Conservation (phyloP, 192 early-diverging fungal species). For the Coemansia sp. region DNA sequence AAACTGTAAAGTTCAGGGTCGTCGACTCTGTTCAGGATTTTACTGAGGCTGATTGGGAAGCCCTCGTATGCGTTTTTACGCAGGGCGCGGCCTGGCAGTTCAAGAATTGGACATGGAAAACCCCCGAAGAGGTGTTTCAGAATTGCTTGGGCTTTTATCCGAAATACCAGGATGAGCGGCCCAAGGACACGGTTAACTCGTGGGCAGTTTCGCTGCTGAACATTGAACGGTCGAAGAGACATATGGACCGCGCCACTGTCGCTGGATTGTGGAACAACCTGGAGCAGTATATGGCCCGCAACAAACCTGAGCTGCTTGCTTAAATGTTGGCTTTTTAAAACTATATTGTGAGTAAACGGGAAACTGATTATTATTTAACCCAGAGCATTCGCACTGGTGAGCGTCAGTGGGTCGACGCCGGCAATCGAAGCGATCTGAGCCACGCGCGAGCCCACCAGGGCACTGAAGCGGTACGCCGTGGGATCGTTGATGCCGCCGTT, state of each 20-base stretch:
- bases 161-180: slow-evolving; percentile 48
- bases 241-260: slow-evolving; percentile 48
- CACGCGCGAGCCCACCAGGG: slow-evolving; percentile 24
- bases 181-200: slow-evolving; percentile 26
- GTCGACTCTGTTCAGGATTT: slow-evolving; percentile 77
- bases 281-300: slow-evolving; percentile 38
- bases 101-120: slow-evolving; percentile 84
- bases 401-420: slow-evolving; percentile 13
- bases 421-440: slow-evolving; percentile 17
- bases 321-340: neutral
- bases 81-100: slow-evolving; percentile 94
- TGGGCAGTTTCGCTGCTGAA: slow-evolving; percentile 38
- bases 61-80: slow-evolving; percentile 89
- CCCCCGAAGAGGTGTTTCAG: slow-evolving; percentile 81
- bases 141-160: slow-evolving; percentile 67
- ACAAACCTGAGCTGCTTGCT: slow-evolving; percentile 39
- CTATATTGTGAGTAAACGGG: neutral
- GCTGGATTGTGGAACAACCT: slow-evolving; percentile 40
- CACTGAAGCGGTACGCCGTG: slow-evolving; percentile 41
- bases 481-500: slow-evolving; percentile 27
- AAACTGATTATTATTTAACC: neutral
- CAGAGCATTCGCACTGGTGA: slow-evolving; percentile 20
- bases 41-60: slow-evolving; percentile 78
- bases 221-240: slow-evolving; percentile 48
- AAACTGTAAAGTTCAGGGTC: slow-evolving; percentile 70